Conservation (phyloP, 768 basidiomycete genomes). For the Solioccasus polychromus region DNA sequence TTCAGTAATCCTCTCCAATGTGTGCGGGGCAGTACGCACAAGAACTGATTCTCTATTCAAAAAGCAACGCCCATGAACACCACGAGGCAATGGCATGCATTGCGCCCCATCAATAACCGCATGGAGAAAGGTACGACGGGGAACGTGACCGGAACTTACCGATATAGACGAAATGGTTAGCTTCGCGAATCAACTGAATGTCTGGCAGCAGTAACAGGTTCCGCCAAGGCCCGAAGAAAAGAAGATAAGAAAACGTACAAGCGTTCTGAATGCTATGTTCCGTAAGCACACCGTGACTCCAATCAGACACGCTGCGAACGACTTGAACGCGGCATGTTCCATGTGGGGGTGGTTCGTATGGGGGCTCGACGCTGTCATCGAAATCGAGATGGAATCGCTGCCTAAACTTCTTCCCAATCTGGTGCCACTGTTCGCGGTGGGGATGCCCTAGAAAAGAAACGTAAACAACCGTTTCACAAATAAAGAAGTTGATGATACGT, state of each 20-base stretch:
- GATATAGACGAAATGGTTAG: constrained; percentile 90
- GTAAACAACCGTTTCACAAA: background rate
- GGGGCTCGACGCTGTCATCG: constrained; percentile 38
- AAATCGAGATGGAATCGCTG: constrained; percentile 59
- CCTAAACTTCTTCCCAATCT: constrained; percentile 55
- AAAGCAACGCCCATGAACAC: constrained; percentile 1
- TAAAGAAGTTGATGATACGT: constrained; percentile 19
- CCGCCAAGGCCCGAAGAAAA: background rate
- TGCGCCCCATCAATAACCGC: constrained; percentile 9
- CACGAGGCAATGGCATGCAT: constrained; percentile 14
- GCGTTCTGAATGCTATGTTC: constrained; percentile 94
- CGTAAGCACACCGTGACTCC: constrained; percentile 89
- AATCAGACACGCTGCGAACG: constrained; percentile 84
- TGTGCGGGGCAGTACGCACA: constrained; percentile 47
- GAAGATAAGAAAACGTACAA: constrained; percentile 48
- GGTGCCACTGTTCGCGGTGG: constrained; percentile 58
- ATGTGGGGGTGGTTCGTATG: constrained; percentile 42
- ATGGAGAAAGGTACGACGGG: background rate
- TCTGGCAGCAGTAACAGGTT: constrained; percentile 39
- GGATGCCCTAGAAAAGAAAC: constrained; percentile 54
- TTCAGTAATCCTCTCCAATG: constrained; percentile 2
- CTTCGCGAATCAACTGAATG: constrained; percentile 74
- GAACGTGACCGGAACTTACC: constrained; percentile 47
- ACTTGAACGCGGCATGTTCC: constrained; percentile 73
- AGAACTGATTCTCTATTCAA: constrained; percentile 79